Conservation (phyloP, 768 basidiomycete species). For the Lyophyllum shimeji region DNA sequence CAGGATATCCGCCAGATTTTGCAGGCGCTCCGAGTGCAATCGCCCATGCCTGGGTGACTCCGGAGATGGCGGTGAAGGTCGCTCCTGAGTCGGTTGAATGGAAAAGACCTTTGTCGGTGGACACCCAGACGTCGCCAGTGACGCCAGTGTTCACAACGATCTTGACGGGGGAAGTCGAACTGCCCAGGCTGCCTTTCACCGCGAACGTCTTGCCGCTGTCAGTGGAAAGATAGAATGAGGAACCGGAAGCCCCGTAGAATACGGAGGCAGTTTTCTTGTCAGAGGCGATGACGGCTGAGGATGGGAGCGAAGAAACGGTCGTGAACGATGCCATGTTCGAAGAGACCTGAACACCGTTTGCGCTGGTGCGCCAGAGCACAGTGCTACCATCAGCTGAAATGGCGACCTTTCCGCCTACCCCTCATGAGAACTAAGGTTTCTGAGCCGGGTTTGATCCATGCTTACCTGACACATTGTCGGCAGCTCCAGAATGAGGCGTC, state of each 20-base stretch:
- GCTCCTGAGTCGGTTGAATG: slow-evolving; percentile 54
- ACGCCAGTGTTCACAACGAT: slow-evolving; percentile 53
- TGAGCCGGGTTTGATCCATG: neutral
- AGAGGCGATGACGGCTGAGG: slow-evolving; percentile 55
- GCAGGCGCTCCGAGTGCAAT: slow-evolving; percentile 57
- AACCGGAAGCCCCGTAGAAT: slow-evolving; percentile 60
- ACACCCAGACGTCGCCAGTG: slow-evolving; percentile 66
- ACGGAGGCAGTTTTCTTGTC: slow-evolving; percentile 57
- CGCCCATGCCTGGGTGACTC: slow-evolving; percentile 52
- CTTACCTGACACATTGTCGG: slow-evolving; percentile 42
- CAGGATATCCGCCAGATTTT: slow-evolving; percentile 47
- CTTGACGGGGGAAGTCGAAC: slow-evolving; percentile 48
- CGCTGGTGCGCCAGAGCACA: slow-evolving; percentile 54
- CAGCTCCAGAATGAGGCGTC: slow-evolving; percentile 57
- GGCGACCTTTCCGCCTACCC: slow-evolving; percentile 39
- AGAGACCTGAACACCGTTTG: slow-evolving; percentile 52
- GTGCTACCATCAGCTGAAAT: slow-evolving; percentile 55
- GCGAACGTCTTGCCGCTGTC: slow-evolving; percentile 56
- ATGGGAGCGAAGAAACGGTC: slow-evolving; percentile 50
- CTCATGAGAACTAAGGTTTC: neutral
- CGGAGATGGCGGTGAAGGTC: slow-evolving; percentile 46
- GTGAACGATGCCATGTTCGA: slow-evolving; percentile 48
- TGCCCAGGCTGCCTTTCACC: slow-evolving; percentile 40
- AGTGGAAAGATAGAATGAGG: slow-evolving; percentile 59
- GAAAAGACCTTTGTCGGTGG: slow-evolving; percentile 56